Percentiles rank a stretch among this genome's conserved stretches.
Conservation (phyloP, 495 filamentous ascomycete genomes). For the Neurospora sp. region DNA sequence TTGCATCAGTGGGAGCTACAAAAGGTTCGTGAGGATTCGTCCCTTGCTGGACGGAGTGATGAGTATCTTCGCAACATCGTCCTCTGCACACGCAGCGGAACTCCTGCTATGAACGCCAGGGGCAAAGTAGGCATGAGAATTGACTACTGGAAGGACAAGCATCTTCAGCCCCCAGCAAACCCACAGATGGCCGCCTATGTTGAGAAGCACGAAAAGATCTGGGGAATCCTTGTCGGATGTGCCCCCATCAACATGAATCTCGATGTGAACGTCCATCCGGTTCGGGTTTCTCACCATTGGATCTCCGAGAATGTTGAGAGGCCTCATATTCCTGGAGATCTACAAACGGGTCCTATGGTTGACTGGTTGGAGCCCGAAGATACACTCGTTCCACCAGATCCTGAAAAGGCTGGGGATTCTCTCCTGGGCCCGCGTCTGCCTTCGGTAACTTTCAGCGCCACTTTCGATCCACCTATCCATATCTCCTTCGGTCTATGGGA, state of each 20-base stretch:
- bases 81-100: constrained; percentile 59
- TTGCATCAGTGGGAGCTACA: constrained; percentile 60
- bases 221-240: constrained; percentile 56
- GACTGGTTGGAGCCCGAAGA: constrained; percentile 58
- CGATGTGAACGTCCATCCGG: constrained; percentile 40
- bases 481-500: constrained; percentile 57
- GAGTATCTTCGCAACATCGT: constrained; percentile 44
- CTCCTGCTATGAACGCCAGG: constrained; percentile 66
- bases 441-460: constrained; percentile 72
- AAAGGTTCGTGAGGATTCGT: constrained; percentile 42
- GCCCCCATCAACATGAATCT: constrained; percentile 25
- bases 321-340: constrained; percentile 24
- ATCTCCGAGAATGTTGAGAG: constrained; percentile 50
- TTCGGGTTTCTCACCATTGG: constrained; percentile 60
- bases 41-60: constrained; percentile 35
- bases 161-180: constrained; percentile 32
- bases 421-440: constrained; percentile 43
- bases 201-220: constrained; percentile 33
- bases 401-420: constrained; percentile 18
- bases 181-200: constrained; percentile 17
- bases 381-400: constrained; percentile 34
- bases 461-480: constrained; percentile 72
- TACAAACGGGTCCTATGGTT: constrained; percentile 35
- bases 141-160: constrained; percentile 75
- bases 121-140: constrained; percentile 63